Evolutionary conservation across 257 asterid genomes (phyloP).

Genomic region (Nicotiana sylvestris): DNA sequence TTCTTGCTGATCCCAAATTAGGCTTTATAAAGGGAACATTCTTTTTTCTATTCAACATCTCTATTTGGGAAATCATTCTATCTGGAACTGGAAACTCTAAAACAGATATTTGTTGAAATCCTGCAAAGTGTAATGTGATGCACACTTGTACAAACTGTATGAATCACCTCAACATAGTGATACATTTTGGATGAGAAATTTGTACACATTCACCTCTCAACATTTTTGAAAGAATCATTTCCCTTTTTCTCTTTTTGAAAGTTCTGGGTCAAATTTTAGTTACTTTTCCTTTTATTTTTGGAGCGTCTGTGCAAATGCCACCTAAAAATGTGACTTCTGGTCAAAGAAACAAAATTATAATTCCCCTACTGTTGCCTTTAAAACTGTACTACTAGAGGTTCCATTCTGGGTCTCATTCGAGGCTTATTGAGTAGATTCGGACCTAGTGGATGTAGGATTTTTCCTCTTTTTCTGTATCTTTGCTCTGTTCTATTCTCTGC

Average conservation of each 20-base stretch:
- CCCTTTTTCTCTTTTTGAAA: background rate
- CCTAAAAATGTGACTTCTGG: background rate
- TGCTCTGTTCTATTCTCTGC: background rate
- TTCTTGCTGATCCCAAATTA: background rate
- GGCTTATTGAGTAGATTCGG: background rate
- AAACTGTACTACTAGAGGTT: background rate
- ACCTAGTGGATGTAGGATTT: background rate
- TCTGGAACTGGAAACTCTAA: background rate
- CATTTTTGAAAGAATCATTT: background rate
- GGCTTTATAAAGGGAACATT: background rate
- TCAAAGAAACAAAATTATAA: background rate
- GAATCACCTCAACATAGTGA: background rate
- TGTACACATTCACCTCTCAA: constrained; percentile 1
- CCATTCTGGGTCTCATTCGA: background rate
- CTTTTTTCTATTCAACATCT: background rate
- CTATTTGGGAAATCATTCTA: constrained; percentile 2
- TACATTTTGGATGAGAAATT: background rate
- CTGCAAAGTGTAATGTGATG: background rate
- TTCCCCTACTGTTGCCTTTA: background rate
- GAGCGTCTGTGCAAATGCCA: background rate
- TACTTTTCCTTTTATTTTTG: background rate
- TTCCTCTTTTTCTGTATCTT: background rate
- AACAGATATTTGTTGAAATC: background rate
- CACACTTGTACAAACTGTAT: background rate
- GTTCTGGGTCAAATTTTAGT: background rate